phyloP scores from a whole-genome alignment of 2,329 filamentous ascomycete genomes.

The Seiridium unicorne region DNA sequence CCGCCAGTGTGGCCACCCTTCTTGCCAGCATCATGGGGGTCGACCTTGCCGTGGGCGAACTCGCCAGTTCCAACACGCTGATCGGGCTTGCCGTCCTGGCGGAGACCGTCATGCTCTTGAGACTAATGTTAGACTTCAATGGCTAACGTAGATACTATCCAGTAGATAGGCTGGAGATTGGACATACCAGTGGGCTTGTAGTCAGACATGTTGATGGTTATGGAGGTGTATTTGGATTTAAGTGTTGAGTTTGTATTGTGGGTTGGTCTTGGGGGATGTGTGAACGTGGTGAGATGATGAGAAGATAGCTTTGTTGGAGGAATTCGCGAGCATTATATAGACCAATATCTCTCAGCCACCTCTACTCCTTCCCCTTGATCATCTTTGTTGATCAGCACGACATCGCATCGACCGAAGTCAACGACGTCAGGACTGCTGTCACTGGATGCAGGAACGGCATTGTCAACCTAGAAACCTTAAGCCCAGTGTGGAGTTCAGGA shows the following conservation, averaged over 20 bases:
- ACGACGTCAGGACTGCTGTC: background rate
- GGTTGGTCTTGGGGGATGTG: too few relatives aligned
- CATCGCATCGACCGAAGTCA: background rate
- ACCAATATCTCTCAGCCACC: background rate
- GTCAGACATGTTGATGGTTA: conserved; percentile 23
- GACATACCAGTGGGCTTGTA: conserved; percentile 19
- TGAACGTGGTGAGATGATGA: background rate
- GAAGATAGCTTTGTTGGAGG: background rate
- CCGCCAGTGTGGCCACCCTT: conserved; percentile 29
- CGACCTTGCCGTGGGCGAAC: conserved; percentile 39
- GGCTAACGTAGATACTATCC: background rate
- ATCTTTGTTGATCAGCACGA: background rate
- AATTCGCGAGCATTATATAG: background rate
- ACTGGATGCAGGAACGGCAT: background rate
- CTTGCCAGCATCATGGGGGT: conserved; percentile 37
- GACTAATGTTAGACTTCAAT: background rate
- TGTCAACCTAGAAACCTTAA: background rate
- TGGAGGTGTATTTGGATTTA: background rate
- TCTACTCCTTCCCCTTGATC: background rate
- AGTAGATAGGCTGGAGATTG: background rate
- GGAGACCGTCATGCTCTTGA: conserved; percentile 37
- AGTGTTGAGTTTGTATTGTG: background rate
- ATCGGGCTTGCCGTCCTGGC: conserved; percentile 39
- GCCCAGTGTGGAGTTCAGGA: background rate
- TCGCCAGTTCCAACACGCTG: conserved; percentile 38